Conservation (phyloP, 2,329 filamentous ascomycete species). For the Microdochium trichocladiopsis region DNA sequence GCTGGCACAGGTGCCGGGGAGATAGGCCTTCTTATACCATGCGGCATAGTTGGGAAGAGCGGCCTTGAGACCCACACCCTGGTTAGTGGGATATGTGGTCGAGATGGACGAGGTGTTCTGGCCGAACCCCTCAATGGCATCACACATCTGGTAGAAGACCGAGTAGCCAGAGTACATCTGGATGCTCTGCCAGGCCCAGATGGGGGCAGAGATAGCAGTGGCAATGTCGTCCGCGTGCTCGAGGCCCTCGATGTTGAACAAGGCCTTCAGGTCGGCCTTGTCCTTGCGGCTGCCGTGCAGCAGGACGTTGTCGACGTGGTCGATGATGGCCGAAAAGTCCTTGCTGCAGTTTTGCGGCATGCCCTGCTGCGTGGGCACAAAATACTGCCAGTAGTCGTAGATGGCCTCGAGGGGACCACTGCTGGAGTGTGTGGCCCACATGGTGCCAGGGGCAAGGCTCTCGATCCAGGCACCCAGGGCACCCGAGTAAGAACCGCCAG, state of each 20-base stretch:
- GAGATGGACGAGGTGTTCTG: slow-evolving; percentile 14
- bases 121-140: slow-evolving; percentile 23
- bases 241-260: slow-evolving; percentile 44
- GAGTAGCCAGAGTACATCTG: slow-evolving; percentile 25
- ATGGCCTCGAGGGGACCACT: slow-evolving; percentile 49
- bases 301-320: slow-evolving; percentile 44
- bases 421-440: slow-evolving; percentile 53
- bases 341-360: slow-evolving; percentile 52
- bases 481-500: slow-evolving; percentile 50
- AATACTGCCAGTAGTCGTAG: slow-evolving; percentile 52
- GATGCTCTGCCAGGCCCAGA: slow-evolving; percentile 27
- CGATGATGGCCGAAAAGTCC: slow-evolving; percentile 42
- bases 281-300: slow-evolving; percentile 31
- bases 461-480: slow-evolving; percentile 49
- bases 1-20: slow-evolving; percentile 24
- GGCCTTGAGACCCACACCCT: slow-evolving; percentile 45
- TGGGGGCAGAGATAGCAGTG: slow-evolving; percentile 15
- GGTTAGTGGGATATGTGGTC: slow-evolving; percentile 18
- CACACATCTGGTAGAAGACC: slow-evolving; percentile 24
- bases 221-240: slow-evolving; percentile 45
- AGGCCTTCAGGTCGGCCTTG: slow-evolving; percentile 36
- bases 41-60: slow-evolving; percentile 46
- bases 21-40: slow-evolving; percentile 29
- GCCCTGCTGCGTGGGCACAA: slow-evolving; percentile 45
- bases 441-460: slow-evolving; percentile 42